Evolutionary conservation across 352 stramenopile genomes (phyloP), one percentile per base, ranked within the genome.

Genomic region (Blastocystis sp.): DNA sequence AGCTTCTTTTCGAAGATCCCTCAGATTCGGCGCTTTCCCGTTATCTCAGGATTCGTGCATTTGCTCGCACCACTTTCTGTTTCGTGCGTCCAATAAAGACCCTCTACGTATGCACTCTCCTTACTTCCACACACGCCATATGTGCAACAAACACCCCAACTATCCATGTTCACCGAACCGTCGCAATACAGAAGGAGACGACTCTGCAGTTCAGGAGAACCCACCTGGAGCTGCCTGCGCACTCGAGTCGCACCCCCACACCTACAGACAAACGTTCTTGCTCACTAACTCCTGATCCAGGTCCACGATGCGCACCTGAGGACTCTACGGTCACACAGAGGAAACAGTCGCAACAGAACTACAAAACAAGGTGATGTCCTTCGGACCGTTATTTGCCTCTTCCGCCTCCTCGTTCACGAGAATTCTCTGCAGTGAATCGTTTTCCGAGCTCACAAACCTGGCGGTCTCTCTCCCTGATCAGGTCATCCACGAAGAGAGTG

Each of bases 161-260:
- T 38, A 11, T 71, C 32, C n/a, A 71, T 21, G 36, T 71, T 71
- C 16, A 71, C 59, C 7, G 16, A 38, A 38, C 59, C 59, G n/a
- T 71, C 59, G n/a, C 59, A 71, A 24, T 71, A 71, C 8, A 71
- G 32, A 11, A 71, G 32, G 7, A 71, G 59, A 11, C 59, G 59
- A 9, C 11, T 71, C n/a, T 71, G 59, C 59, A 71, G 32, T 24
- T 71, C 59, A 36, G 59, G 59, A 71, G 59, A 71, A 46, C 59
- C 59, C 4, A 71, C 11, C 38, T 71, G 59, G 8, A 71, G 32
- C 38, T 71, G 59, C 38, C 59, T 71, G 36, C 59, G 16, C 59
- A n/a, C 8, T 46, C 16, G n/a, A 18, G 8, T n/a, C 7, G 38
- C 14, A 18, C 36, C 36, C 21, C 16, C 7, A 44, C 9, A 27